Base-by-base conservation (phyloP, 2,329 filamentous ascomycete genomes). In the Fusarium solani-melongenae region DNA sequence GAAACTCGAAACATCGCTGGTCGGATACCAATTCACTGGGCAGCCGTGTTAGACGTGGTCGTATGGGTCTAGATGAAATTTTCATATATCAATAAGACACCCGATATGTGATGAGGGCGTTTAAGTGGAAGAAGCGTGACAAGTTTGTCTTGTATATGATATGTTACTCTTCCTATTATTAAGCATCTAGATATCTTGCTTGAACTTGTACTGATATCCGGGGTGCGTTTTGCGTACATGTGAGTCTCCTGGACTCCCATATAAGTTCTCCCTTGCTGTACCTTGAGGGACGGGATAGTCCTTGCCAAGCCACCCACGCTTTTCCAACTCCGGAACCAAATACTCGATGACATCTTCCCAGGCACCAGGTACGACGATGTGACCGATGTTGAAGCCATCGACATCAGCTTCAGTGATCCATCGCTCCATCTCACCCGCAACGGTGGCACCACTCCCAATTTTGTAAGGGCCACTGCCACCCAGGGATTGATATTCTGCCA, bases 401-500 rank as follows among this genome's bases (percentile, higher is more conserved):
- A 74, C 57, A 6, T 59, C 60, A 10, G 66, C 63, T 33, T 68
- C 64, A 10, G 57, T 44, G 27, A 74, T 58, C 72, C 72, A 73
- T 12, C 38, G 65, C 38, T 74, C 59, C 17, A 74, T 53, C 12
- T 63, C 65, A 38, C 71, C 70, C 6, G 72, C 70, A 11, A 73
- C 72, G 2, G 65, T 71, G 46, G 60, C 65, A 12, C 70, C 67
- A 8, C 64, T 65, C 4, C 70, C 70, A 17, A 71, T 62, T 5
- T 59, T 59, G 22, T 55, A 56, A 5, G 64, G 39, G 34, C 64
- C 63, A 6, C 56, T 49, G 0, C 87, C 67, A 84, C 87, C 86
- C 24, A 88, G 84, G 2, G 85, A 78, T 34, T 90, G 78, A 71
- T 89, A 89, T 70, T 90, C 87, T 36, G 88, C 87, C 0, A 88